Evolutionary conservation across 208 protist species (phyloP).

Genomic region (Wallacemonas sp.): DNA sequence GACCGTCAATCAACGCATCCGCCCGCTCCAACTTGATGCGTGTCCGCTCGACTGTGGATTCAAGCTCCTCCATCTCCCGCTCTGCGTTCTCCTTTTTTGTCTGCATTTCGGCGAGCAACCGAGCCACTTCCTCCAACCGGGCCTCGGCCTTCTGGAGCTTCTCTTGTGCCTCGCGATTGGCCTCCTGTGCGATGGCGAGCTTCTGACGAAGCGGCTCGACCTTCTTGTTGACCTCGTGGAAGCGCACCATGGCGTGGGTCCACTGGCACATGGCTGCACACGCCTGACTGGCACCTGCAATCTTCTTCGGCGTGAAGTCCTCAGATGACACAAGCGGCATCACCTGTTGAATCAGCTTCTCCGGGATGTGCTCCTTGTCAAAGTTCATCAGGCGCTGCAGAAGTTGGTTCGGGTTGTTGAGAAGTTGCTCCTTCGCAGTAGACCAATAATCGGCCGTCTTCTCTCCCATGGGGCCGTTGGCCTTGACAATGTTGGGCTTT

Average conservation of each 20-base stretch:
- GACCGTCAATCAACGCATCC: slow-evolving; percentile 94
- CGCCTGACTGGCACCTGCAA: slow-evolving; percentile 94
- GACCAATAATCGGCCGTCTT: slow-evolving; percentile 97
- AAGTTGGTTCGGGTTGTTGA: slow-evolving; percentile 90
- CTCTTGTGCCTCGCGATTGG: slow-evolving; percentile 91
- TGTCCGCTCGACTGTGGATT: slow-evolving; percentile 92
- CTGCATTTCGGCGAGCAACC: slow-evolving; percentile 93
- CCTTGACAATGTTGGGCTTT: slow-evolving; percentile 94
- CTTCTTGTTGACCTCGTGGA: slow-evolving; percentile 95
- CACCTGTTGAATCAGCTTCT: slow-evolving; percentile 94
- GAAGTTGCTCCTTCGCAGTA: slow-evolving; percentile 91
- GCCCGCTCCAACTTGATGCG: slow-evolving; percentile 95
- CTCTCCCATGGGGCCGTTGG: slow-evolving; percentile 93
- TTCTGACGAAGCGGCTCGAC: slow-evolving; percentile 93
- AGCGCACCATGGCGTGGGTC: slow-evolving; percentile 98
- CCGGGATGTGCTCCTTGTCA: slow-evolving; percentile 97
- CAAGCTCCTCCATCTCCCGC: slow-evolving; percentile 94
- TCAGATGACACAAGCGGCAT: slow-evolving; percentile 91
- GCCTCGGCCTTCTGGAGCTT: slow-evolving; percentile 90
- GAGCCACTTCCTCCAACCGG: slow-evolving; percentile 90
- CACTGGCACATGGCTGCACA: slow-evolving; percentile 98
- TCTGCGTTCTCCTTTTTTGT: slow-evolving; percentile 90
- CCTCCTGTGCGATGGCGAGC: slow-evolving; percentile 89
- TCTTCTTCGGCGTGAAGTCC: slow-evolving; percentile 95
- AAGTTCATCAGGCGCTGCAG: slow-evolving; percentile 94